These are phyloP conservation scores for Solanum rostratum DNA, from an alignment of 257 asterid species.

Conservation along the genomic window DNA sequence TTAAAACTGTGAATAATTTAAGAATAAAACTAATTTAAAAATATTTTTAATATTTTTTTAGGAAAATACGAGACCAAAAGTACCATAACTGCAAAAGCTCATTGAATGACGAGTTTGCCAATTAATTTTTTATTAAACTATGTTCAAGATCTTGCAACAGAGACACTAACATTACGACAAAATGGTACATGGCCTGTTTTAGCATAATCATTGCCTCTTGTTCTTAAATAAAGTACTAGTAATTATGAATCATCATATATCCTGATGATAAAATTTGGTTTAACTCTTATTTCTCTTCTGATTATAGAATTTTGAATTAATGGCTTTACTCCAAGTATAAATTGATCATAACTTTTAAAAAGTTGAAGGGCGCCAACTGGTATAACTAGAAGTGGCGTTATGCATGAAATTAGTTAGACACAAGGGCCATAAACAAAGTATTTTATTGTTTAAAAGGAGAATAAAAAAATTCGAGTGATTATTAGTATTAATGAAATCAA, in stretches of 20 bases:
- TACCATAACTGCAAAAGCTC: not conserved
- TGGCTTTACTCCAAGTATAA: not conserved
- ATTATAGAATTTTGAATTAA: not conserved
- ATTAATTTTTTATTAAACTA: not conserved
- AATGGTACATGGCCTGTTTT: not conserved
- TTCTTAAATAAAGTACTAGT: too few relatives aligned
- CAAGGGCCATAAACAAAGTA: not conserved
- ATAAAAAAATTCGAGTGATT: not conserved
- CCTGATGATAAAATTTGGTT: not conserved
- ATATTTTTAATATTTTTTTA: too few relatives aligned
- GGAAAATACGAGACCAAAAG: not conserved
- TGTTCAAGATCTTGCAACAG: not conserved
- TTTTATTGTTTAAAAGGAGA: not conserved
- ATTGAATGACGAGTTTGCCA: not conserved
- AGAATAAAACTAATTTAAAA: too few relatives aligned
- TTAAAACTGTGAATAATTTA: too few relatives aligned
- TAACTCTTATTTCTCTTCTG: not conserved
- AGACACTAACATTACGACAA: not conserved
- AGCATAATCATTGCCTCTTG: not conserved
- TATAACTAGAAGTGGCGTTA: not conserved
- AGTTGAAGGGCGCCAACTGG: not conserved
- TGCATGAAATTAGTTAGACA: not conserved
- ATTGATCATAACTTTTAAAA: not conserved
- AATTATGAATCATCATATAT: not conserved
- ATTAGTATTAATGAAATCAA: not conserved